Conservation (phyloP, 139 green algal species). For the Coelastrella sp. region DNA sequence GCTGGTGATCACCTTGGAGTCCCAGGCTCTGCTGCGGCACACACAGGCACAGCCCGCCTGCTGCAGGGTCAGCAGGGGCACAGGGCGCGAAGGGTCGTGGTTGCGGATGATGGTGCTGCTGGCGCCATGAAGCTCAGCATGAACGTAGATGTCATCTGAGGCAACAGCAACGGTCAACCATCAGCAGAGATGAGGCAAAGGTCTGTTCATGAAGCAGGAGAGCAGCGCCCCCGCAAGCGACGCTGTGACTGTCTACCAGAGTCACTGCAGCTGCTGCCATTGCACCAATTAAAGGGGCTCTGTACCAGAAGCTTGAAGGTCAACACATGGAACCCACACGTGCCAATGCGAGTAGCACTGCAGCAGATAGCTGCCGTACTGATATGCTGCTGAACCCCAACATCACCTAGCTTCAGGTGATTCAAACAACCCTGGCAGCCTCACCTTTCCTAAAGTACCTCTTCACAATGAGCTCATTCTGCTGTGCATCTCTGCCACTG, state of each 20-base stretch:
- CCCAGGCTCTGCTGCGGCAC: slow-evolving; percentile 92
- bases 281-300: too few relatives aligned
- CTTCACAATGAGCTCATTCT: slow-evolving; percentile 98
- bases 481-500: slow-evolving; percentile 90
- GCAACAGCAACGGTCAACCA: slow-evolving; percentile 22
- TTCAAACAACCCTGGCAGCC: neutral
- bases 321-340: too few relatives aligned
- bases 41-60: slow-evolving; percentile 90
- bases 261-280: too few relatives aligned
- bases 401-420: neutral
- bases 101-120: slow-evolving; percentile 84
- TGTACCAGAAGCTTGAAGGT: too few relatives aligned
- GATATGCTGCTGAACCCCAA: too few relatives aligned
- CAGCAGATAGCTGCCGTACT: too few relatives aligned
- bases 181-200: neutral
- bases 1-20: slow-evolving; percentile 91
- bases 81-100: slow-evolving; percentile 43
- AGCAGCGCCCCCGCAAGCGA: too few relatives aligned
- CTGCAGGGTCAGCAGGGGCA: slow-evolving; percentile 84
- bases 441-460: slow-evolving; percentile 58
- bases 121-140: slow-evolving; percentile 96
- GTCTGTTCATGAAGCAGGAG: neutral
- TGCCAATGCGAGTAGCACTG: too few relatives aligned
- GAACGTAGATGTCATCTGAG: slow-evolving; percentile 89
- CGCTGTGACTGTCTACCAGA: too few relatives aligned